Evolutionary conservation across 1,139 yeast genomes (phyloP), one percentile per base, ranked within the genome.

Genomic region (Protomyces lactucae-debilis): DNA sequence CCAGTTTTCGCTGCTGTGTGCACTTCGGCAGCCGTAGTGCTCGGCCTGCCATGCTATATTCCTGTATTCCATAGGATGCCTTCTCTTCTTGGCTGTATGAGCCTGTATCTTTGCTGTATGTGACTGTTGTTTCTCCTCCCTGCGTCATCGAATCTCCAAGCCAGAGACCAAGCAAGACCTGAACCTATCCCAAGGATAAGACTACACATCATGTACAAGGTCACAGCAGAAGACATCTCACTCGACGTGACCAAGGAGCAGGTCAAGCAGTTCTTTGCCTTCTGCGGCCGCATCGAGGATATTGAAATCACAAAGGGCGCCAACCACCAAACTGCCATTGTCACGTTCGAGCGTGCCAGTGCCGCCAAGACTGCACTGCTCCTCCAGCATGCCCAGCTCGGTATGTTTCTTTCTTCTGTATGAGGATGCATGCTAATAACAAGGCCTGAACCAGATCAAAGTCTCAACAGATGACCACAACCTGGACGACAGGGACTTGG

Each of bases 301-400:
- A 79, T 85, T 57, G 71, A 75, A 10, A 61, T 80, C 59, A 61
- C 64, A 23, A 48, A 55, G 23, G 65, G 55, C 23, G 60, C 72
- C 76, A 61, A 68, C 71, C 76, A 78, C 60, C 76, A 77, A 69
- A 71, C 78, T 28, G 80, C 82, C 67, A 76, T 77, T 67, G 83
- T 88, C 51, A 77, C 73, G 56, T 88, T 87, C 73, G 83, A 79
- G 64, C 80, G 80, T 68, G 77, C 82, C 10, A 81, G 83, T 68
- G 95, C 95, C 1, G 81, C 86, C 64, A 79, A 83, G 54, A 87
- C 93, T n/a, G 95, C 95, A 0, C 73, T 86, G 36, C 78, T 88
- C 66, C 77, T 88, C 66, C 83, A 86, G 69, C 92, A 88, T 61
- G 91, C 93, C 3, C 90, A 86, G 73, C 80, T 87, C 61, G 88